These are phyloP conservation scores for Fusarium caatingaense DNA, from an alignment of 2,329 filamentous ascomycete genomes.

Conservation along the genomic window DNA sequence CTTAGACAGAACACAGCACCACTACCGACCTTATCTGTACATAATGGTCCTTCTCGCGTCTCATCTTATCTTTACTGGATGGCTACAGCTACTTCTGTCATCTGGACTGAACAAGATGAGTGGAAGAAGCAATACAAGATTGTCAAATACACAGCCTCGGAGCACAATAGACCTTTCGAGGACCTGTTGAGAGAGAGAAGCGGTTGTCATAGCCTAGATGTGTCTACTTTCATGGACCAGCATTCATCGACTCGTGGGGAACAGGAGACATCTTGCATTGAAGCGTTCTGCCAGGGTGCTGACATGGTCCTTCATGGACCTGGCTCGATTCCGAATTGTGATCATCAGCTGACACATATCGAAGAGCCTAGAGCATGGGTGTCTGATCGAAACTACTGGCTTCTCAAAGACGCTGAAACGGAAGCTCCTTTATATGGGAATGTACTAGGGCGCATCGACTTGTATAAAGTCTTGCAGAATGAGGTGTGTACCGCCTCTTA, in stretches of 20 bases:
- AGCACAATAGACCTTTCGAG: neutral
- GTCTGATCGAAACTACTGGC: conserved; percentile 1
- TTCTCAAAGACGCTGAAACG: no score
- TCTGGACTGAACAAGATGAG: neutral
- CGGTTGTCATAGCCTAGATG: neutral
- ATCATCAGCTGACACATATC: neutral
- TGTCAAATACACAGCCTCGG: neutral
- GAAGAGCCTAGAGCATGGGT: neutral
- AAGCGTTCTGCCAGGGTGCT: neutral
- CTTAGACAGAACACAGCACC: neutral
- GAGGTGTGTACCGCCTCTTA: neutral
- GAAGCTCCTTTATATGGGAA: no score
- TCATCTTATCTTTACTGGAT: neutral
- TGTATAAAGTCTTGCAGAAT: neutral
- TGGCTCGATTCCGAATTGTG: neutral
- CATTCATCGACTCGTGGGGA: neutral
- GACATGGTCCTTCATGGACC: neutral
- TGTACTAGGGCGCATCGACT: neutral
- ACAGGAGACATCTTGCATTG: neutral
- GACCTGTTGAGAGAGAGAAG: neutral
- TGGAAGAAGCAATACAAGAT: neutral
- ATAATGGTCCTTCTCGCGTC: neutral
- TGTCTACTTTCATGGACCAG: neutral
- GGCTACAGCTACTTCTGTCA: neutral
- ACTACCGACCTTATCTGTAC: neutral